Base-by-base conservation (phyloP, 345 rosid genomes). In the Lenwebbia sp. region DNA sequence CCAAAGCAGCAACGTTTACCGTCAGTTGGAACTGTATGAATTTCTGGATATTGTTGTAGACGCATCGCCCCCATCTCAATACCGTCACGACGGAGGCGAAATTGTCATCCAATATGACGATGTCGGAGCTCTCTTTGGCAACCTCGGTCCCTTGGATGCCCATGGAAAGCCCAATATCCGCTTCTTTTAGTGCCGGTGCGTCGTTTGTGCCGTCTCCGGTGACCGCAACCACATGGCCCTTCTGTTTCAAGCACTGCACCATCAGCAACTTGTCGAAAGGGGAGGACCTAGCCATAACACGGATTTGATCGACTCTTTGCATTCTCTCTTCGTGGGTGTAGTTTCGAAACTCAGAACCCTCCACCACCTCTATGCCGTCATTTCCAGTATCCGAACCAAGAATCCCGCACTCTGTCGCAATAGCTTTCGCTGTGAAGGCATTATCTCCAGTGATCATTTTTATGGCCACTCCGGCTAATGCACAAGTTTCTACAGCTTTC, bases 371-470 rank as follows among this genome's bases (percentile, higher is more conserved):
- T 14, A 58, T 83, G 25, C 52, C 50, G 9, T 91, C 95, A 33
- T 92, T 86, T 40, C 25, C 91, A 2, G 78, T 33, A 19, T 33
- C 78, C 10, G 58, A 85, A 52, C 85, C 74, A n/a, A 94, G 92
- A 84, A 95, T 96, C 78, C 96, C 98, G 30, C 98, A 95, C 85
- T 94, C 96, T 0, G 90, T 90, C 1, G 98, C 96, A 30, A 96
- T 95, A 1, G 99, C 99, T 90, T 89, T 95, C 15, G 96, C 98
- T 17, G 96, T 95, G 91, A 88, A 91, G 75, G 93, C 87, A 84
- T 95, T 94, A 60, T 94, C 99, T 17, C 99, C 97, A 0, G 98
- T 96, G 84, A 96, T 91, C 96, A 96, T 95, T 88, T 92, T 95
- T 89, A 96, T 86, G 86, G 33, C 87, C 10, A 95, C 97, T 7